Base-by-base conservation (phyloP, 108 stramenopile genomes). In the Hondaea fermentalgiana region DNA sequence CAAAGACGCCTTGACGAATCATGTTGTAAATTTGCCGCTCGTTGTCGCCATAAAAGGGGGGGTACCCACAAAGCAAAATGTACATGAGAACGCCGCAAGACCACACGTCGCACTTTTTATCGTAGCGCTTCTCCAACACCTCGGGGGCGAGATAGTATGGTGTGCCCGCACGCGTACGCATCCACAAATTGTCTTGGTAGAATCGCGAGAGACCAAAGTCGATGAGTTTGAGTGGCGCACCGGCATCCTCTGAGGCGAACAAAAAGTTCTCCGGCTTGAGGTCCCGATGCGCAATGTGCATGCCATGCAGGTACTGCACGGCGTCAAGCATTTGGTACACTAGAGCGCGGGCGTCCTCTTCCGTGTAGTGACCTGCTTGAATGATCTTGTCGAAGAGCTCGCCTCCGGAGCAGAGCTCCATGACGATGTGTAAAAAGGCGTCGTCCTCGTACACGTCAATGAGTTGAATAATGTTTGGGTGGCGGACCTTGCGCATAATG, bases 241-340 rank as follows among this genome's bases (percentile, higher is more conserved):
- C 89, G 10, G 64, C 88, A 21, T 60, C 83, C 23, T 89, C 58
- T 5, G 90, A 91, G 58, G 93, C 94, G 89, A 95, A 97, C 93
- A 99, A 92, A 53, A 98, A 95, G 87, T 98, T 98, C 60, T 96
- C 96, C 58, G 96, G 95, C 91, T 96, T 97, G 55, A 97, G 87
- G 92, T 99, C 98, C 4, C 98, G 95, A 90, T 99, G 98, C 8
- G 93, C 90, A 59, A 98, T 93, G 5, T 93, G 91, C 49, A 92
- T 71, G 4, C 53, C 21, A 93, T 98, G 98, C 95, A 97, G 93
- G 91, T 96, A 98, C 55, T 91, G 72, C 28, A 97, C 92, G 3
- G 96, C 98, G 47, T 92, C 89, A 44, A 95, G 88, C 6, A 97
- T 87, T 87, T 94, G 91, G 57, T 87, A 59, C 25, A 93, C 88